Percentiles rank a stretch among this genome's conserved stretches.
Evolutionary conservation across 495 filamentous ascomycete genomes (phyloP).

Genomic region (Bryoglossum gracile): DNA sequence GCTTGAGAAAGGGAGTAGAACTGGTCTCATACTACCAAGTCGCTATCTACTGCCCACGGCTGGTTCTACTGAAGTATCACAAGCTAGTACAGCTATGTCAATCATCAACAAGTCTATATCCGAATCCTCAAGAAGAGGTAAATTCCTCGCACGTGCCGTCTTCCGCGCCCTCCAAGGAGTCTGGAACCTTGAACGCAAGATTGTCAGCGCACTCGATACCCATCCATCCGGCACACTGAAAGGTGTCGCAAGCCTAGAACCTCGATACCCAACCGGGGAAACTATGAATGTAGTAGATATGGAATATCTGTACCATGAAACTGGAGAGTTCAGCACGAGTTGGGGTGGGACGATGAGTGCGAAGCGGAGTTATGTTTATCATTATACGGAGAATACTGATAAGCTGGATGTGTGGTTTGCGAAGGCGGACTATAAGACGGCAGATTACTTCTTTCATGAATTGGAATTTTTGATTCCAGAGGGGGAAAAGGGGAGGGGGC

Average conservation of each 20-base stretch:
- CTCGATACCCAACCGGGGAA: constrained; percentile 44
- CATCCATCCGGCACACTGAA: constrained; percentile 53
- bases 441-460: constrained; percentile 62
- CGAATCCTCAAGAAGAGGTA: constrained; percentile 14
- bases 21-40: constrained; percentile 19
- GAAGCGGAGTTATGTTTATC: constrained; percentile 48
- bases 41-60: constrained; percentile 19
- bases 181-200: constrained; percentile 53
- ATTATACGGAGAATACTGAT: constrained; percentile 47
- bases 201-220: constrained; percentile 37
- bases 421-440: constrained; percentile 45
- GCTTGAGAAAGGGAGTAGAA: constrained; percentile 26
- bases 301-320: constrained; percentile 63
- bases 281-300: constrained; percentile 36
- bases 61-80: background rate
- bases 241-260: constrained; percentile 56
- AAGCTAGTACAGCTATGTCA: constrained; percentile 7
- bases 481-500: constrained; percentile 10
- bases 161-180: constrained; percentile 68
- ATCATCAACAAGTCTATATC: constrained; percentile 8
- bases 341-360: constrained; percentile 40
- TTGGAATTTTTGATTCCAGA: constrained; percentile 28
- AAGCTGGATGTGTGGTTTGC: constrained; percentile 61
- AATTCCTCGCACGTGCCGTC: constrained; percentile 52
- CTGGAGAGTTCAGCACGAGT: constrained; percentile 48